A percentile compares a stretch with the other conserved stretches of the same genome.
These are phyloP conservation scores for Suillus americanus DNA, from an alignment of 768 basidiomycete species.

Conservation along the genomic window DNA sequence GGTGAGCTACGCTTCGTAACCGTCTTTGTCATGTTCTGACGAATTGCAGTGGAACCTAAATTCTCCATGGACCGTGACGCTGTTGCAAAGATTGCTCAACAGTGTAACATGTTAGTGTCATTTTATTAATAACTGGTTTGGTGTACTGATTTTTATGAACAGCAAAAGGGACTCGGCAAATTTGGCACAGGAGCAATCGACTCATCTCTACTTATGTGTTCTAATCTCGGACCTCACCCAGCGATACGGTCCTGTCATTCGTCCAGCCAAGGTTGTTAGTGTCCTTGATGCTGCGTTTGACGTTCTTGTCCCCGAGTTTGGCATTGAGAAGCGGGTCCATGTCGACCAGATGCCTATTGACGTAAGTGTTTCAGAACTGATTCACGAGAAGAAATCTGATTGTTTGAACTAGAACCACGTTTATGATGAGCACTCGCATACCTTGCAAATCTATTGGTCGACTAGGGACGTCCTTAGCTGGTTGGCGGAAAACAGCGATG, in stretches of 20 bases:
- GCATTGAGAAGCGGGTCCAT: conserved; percentile 98
- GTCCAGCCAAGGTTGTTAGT: conserved; percentile 91
- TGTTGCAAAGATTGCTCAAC: conserved; percentile 96
- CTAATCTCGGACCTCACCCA: conserved; percentile 93
- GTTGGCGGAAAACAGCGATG: conserved; percentile 94
- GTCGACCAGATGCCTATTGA: conserved; percentile 99
- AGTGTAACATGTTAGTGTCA: conserved; percentile 88
- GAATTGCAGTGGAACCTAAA: conserved; percentile 64
- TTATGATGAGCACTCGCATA: conserved; percentile 92
- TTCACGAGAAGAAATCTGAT: conserved; percentile 16
- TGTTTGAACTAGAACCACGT: conserved; percentile 74
- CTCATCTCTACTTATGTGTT: conserved; percentile 92
- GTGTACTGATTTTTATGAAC: conserved; percentile 12
- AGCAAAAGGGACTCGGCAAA: conserved; percentile 90
- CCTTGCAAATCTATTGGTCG: conserved; percentile 96
- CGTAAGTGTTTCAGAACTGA: conserved; percentile 43
- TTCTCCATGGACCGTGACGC: conserved; percentile 98
- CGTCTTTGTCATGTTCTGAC: conserved; percentile 10
- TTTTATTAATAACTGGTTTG: background rate
- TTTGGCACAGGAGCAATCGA: conserved; percentile 94
- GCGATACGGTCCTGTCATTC: conserved; percentile 92
- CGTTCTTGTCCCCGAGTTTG: conserved; percentile 93
- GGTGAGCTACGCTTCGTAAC: conserved; percentile 38
- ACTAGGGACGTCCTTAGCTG: conserved; percentile 90
- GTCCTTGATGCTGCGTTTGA: conserved; percentile 99